Conservation (phyloP, 306 rosid species). For the Gynostemma pentaphyllum region DNA sequence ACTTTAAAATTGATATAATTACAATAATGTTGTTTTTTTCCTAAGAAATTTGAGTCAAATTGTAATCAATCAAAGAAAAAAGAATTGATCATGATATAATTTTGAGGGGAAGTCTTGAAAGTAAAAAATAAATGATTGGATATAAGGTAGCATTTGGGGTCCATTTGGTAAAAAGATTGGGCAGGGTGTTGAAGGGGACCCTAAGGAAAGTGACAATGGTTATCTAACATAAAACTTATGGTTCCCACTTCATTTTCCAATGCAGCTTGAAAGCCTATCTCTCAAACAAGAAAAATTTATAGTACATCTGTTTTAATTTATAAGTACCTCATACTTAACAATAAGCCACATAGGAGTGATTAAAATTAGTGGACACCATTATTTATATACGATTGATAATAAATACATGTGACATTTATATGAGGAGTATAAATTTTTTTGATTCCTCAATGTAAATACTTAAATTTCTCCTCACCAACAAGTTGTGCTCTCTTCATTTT, state of each 20-base stretch:
- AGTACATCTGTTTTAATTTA: too few species aligned
- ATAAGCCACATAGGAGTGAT: too few species aligned
- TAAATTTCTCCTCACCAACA: too few species aligned
- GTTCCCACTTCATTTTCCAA: conserved; percentile 1
- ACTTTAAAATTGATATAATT: background rate
- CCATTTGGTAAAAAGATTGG: background rate
- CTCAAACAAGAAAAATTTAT: too few species aligned
- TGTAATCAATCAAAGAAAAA: background rate
- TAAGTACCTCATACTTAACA: too few species aligned
- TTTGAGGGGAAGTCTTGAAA: background rate
- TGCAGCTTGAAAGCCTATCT: background rate
- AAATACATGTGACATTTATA: too few species aligned
- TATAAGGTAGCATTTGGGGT: background rate
- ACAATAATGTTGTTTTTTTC: background rate
- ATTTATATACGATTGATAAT: too few species aligned
- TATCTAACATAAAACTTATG: background rate
- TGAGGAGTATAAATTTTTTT: too few species aligned
- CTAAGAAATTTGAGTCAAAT: background rate
- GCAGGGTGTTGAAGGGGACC: background rate
- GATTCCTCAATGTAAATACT: too few species aligned
- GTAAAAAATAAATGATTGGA: background rate
- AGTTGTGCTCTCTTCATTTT: too few species aligned
- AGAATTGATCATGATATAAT: too few species aligned
- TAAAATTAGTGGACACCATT: too few species aligned
- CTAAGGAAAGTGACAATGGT: background rate